Evolutionary conservation across 148 eudicot species (phyloP).

Genomic region (Rhododendron vialii): DNA sequence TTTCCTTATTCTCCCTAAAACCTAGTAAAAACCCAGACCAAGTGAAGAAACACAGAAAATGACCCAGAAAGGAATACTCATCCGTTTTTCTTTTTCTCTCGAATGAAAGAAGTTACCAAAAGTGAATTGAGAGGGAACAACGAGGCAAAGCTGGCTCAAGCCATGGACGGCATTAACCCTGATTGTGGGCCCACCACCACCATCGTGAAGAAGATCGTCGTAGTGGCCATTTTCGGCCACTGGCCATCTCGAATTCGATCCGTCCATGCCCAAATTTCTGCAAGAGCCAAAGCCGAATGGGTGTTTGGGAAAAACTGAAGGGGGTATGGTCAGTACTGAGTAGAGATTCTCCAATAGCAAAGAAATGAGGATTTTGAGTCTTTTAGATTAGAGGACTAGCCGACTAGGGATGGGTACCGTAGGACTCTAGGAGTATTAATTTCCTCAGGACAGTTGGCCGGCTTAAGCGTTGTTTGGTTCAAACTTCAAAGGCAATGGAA

Average conservation of each 20-base stretch:
- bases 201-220: background rate
- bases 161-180: conserved; percentile 56
- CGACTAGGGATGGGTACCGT: background rate
- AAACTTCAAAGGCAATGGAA: too few relatives aligned
- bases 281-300: background rate
- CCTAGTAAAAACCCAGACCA: background rate
- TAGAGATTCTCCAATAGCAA: background rate
- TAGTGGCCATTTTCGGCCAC: background rate
- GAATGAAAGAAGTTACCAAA: conserved; percentile 42
- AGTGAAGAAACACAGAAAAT: background rate
- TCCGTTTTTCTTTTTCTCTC: background rate
- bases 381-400: background rate
- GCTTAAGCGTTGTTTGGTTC: background rate
- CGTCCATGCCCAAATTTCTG: conserved; percentile 8
- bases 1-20: background rate
- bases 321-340: background rate
- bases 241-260: background rate
- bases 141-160: conserved; percentile 34
- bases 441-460: background rate
- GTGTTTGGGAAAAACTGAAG: background rate
- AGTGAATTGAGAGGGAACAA: conserved; percentile 41
- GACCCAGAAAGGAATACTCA: background rate
- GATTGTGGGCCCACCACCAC: conserved; percentile 7
- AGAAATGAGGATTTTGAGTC: background rate
- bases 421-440: background rate